phyloP scores from a whole-genome alignment of 1,284 basidiomycete genomes.

The Leucoagaricus sp. region DNA sequence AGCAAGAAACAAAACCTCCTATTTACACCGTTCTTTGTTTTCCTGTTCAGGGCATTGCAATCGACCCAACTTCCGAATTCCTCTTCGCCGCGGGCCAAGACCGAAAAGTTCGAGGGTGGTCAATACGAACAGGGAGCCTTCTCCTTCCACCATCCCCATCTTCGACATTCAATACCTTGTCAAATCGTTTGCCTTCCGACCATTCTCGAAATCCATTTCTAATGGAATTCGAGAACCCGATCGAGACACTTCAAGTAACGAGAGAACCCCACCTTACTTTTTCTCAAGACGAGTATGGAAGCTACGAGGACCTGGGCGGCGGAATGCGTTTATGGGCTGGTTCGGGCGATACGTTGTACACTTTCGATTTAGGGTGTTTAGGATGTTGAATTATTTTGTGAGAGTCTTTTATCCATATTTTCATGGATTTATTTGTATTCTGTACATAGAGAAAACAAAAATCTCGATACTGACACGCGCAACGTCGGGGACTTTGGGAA shows the following conservation, averaged over 20 bases:
- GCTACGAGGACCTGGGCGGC: too few species aligned
- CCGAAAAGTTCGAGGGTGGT: constrained; percentile 65
- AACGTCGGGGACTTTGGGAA: too few species aligned
- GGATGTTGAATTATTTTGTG: too few species aligned
- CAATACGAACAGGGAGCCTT: constrained; percentile 52
- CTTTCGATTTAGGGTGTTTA: constrained; percentile 40
- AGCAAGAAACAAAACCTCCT: too few species aligned
- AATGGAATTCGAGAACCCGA: not conserved
- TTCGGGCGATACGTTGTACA: constrained; percentile 38
- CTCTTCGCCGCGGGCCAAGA: constrained; percentile 76
- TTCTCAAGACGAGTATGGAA: too few species aligned
- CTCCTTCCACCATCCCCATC: constrained; percentile 30
- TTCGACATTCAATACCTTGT: not conserved
- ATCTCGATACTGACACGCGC: too few species aligned
- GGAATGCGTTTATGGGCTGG: constrained; percentile 43
- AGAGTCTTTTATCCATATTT: too few species aligned
- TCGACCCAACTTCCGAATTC: constrained; percentile 62
- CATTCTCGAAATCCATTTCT: not conserved
- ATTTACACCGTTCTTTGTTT: not conserved
- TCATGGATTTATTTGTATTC: too few species aligned
- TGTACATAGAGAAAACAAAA: too few species aligned
- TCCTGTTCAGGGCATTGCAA: constrained; percentile 60
- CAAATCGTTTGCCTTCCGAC: too few species aligned
- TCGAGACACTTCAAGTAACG: not conserved
- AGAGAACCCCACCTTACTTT: constrained; percentile 33